These are phyloP conservation scores for Cucurbitaria berberidis DNA, from an alignment of 2,329 filamentous ascomycete species.

Conservation along the genomic window DNA sequence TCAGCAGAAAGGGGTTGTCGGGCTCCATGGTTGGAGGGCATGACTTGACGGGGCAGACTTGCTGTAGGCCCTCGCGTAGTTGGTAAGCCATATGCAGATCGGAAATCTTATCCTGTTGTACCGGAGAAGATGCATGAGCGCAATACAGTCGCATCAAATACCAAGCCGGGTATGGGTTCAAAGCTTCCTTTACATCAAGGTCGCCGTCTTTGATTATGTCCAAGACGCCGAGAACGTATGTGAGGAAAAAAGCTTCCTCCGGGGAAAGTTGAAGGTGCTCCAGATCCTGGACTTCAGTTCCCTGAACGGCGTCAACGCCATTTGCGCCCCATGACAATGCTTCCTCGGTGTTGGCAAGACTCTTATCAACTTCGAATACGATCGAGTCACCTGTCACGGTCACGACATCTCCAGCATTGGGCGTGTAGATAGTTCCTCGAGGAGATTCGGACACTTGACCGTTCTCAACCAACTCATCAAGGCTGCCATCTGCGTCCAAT, in stretches of 20 bases:
- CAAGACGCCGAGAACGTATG: conserved; percentile 79
- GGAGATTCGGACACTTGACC: conserved; percentile 26
- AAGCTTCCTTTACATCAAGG: conserved; percentile 44
- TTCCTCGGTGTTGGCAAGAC: conserved; percentile 10
- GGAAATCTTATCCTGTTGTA: conserved; percentile 19
- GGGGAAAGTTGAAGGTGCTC: conserved; percentile 92
- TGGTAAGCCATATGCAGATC: conserved; percentile 20
- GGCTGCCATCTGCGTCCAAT: conserved; percentile 29
- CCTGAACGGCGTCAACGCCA: conserved; percentile 5
- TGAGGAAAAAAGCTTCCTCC: conserved; percentile 91
- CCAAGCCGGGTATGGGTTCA: conserved; percentile 49
- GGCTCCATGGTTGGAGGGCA: conserved; percentile 59
- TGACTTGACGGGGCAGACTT: conserved; percentile 11
- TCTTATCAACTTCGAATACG: conserved; percentile 19
- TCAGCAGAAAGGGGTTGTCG: conserved; percentile 83
- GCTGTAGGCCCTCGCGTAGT: conserved; percentile 14
- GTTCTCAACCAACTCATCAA: conserved; percentile 40
- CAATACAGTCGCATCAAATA: conserved; percentile 63
- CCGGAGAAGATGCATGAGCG: conserved; percentile 69
- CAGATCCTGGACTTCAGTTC: conserved; percentile 49
- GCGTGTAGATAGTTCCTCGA: conserved; percentile 24
- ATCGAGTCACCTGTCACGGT: conserved; percentile 15
- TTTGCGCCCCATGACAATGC: conserved; percentile 10
- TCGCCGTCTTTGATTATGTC: conserved; percentile 61
- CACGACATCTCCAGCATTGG: conserved; percentile 17